Conservation (phyloP, 192 early-diverging fungal genomes). For the Ramicandelaber brevisporus region DNA sequence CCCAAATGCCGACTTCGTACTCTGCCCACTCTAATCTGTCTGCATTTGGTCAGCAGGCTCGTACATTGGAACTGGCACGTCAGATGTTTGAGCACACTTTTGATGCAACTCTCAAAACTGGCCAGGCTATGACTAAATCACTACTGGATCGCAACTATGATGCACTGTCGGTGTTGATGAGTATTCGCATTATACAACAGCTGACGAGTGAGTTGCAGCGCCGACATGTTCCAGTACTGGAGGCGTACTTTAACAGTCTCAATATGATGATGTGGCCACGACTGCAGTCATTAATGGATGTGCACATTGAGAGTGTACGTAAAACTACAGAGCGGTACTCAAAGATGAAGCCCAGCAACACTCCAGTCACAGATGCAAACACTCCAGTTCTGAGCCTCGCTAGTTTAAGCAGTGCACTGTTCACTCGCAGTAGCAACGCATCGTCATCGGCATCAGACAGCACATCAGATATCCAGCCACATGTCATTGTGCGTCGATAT, state of each 20-base stretch:
- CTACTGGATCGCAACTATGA: slow-evolving; percentile 80
- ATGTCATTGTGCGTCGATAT: slow-evolving; percentile 39
- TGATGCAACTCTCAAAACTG: slow-evolving; percentile 43
- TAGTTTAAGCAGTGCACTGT: too few relatives aligned
- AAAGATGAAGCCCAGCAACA: slow-evolving; percentile 23
- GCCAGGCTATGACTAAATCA: slow-evolving; percentile 42
- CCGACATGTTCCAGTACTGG: slow-evolving; percentile 51
- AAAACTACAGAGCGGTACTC: slow-evolving; percentile 30
- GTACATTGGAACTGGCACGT: slow-evolving; percentile 51
- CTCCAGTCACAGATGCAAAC: too few relatives aligned
- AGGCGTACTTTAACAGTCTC: slow-evolving; percentile 63
- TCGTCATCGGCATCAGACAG: too few relatives aligned
- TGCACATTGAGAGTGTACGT: slow-evolving; percentile 81
- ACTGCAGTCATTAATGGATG: slow-evolving; percentile 54
- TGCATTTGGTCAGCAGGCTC: slow-evolving; percentile 64
- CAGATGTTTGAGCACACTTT: slow-evolving; percentile 20
- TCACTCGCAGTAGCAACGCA: too few relatives aligned
- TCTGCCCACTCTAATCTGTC: slow-evolving; percentile 35
- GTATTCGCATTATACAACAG: slow-evolving; percentile 65
- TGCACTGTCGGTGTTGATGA: slow-evolving; percentile 72
- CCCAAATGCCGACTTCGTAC: slow-evolving; percentile 23
- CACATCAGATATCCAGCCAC: slow-evolving; percentile 16
- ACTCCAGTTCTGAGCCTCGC: too few relatives aligned
- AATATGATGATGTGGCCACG: slow-evolving; percentile 92
- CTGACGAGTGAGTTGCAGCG: slow-evolving; percentile 51